Evolutionary conservation across 2,329 filamentous ascomycete species (phyloP).

Genomic region (Ophiocordyceps camponoti-saundersi): DNA sequence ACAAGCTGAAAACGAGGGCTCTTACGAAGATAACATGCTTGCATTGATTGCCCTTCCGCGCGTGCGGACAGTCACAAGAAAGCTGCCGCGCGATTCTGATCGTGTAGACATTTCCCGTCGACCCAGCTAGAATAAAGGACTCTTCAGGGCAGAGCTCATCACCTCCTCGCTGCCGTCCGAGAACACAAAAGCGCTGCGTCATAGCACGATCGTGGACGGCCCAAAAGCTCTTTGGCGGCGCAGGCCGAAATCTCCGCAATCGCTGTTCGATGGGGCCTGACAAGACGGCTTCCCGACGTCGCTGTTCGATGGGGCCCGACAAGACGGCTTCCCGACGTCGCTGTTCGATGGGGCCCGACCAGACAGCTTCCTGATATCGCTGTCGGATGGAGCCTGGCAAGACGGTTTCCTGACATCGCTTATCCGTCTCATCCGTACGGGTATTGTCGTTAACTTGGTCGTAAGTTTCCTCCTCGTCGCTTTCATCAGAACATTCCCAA

Average conservation of each 20-base stretch:
- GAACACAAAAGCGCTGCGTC: conserved; percentile 28
- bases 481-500: too few species aligned
- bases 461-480: too few species aligned
- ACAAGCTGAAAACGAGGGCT: too few species aligned
- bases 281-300: neutral
- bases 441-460: too few species aligned
- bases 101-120: conserved; percentile 48
- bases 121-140: conserved; percentile 40
- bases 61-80: conserved; percentile 38
- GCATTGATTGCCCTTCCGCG: conserved; percentile 37
- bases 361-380: neutral
- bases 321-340: neutral
- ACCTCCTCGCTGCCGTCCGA: conserved; percentile 20
- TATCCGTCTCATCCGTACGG: too few species aligned
- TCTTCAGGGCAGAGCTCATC: conserved; percentile 27
- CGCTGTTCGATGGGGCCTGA: conserved; percentile 14
- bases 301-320: too few species aligned
- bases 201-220: conserved; percentile 21
- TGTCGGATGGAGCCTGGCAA: too few species aligned
- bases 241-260: conserved; percentile 14
- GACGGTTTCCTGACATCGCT: neutral
- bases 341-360: too few species aligned
- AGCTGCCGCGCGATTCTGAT: conserved; percentile 34
- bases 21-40: conserved; percentile 46
- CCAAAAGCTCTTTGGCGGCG: conserved; percentile 17